Percentiles rank a stretch among this genome's conserved stretches.
Conservation (phyloP, 192 early-diverging fungal genomes). For the Mortierella antarctica region DNA sequence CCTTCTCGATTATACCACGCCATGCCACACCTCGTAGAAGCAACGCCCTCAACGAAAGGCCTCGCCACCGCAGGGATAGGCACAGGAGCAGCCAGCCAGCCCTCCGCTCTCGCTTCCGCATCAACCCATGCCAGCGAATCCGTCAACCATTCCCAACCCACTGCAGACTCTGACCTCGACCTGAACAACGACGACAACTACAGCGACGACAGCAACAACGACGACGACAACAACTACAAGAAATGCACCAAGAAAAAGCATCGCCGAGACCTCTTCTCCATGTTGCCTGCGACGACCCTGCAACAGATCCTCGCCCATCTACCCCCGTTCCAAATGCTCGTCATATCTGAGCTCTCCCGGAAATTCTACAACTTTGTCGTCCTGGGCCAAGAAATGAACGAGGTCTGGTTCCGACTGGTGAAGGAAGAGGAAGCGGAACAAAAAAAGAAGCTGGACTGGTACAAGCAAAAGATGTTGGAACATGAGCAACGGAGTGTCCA, state of each 20-base stretch:
- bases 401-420: slow-evolving; percentile 51
- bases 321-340: slow-evolving; percentile 48
- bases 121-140: slow-evolving; percentile 2
- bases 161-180: slow-evolving; percentile 10
- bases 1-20: no score
- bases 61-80: slow-evolving; percentile 40
- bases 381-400: slow-evolving; percentile 48
- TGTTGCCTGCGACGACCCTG: slow-evolving; percentile 19
- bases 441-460: slow-evolving; percentile 47
- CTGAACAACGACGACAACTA: slow-evolving; percentile 1
- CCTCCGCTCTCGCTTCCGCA: background rate
- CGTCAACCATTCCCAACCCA: background rate
- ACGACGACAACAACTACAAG: background rate
- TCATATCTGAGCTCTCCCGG: slow-evolving; percentile 50
- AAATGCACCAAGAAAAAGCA: background rate
- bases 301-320: slow-evolving; percentile 35
- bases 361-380: slow-evolving; percentile 51
- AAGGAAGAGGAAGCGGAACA: slow-evolving; percentile 44
- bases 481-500: slow-evolving; percentile 40
- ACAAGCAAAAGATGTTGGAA: slow-evolving; percentile 35
- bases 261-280: slow-evolving; percentile 27
- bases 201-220: background rate
- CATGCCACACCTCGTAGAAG: slow-evolving; percentile 43
- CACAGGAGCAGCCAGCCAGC: background rate
- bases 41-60: slow-evolving; percentile 38